These are phyloP conservation scores for Lichtheimia ramosa DNA, from an alignment of 371 early-diverging fungal genomes.

Conservation along the genomic window DNA sequence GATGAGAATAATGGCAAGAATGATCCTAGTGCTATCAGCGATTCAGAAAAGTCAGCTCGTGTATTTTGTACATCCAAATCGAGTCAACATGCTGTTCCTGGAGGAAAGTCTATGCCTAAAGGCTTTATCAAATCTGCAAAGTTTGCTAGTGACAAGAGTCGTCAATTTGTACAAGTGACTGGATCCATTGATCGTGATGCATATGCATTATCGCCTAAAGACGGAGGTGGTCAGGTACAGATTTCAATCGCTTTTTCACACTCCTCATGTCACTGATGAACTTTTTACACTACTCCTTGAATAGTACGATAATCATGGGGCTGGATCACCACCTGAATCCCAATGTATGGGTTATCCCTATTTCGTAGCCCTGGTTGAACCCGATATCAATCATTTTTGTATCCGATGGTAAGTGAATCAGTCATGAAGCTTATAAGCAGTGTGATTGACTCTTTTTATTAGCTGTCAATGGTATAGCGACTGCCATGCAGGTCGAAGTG, in stretches of 20 bases:
- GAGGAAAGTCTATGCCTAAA: slow-evolving; percentile 32
- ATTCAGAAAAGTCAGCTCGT: slow-evolving; percentile 34
- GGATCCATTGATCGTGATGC: slow-evolving; percentile 43
- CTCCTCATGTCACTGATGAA: slow-evolving; percentile 10
- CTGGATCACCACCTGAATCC: slow-evolving; percentile 23
- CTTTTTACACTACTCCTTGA: not conserved
- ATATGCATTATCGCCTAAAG: slow-evolving; percentile 31
- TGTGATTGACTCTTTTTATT: not conserved
- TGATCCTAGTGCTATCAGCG: slow-evolving; percentile 31
- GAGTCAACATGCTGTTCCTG: slow-evolving; percentile 14
- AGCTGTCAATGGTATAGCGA: slow-evolving; percentile 29
- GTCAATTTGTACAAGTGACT: slow-evolving; percentile 42
- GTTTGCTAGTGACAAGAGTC: slow-evolving; percentile 11
- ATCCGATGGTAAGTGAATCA: slow-evolving; percentile 33
- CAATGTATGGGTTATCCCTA: slow-evolving; percentile 35
- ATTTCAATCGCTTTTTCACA: not conserved
- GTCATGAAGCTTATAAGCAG: not conserved
- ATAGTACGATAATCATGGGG: slow-evolving; percentile 32
- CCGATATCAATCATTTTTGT: slow-evolving; percentile 33
- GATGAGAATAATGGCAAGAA: slow-evolving; percentile 5
- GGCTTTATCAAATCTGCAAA: slow-evolving; percentile 49
- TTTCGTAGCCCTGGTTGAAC: slow-evolving; percentile 47
- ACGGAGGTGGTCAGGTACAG: slow-evolving; percentile 52
- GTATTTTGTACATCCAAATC: slow-evolving; percentile 23
- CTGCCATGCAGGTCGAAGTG: slow-evolving; percentile 30